Evolutionary conservation across 371 early-diverging fungal genomes (phyloP).

Genomic region (Zopfochytrium polystomum): DNA sequence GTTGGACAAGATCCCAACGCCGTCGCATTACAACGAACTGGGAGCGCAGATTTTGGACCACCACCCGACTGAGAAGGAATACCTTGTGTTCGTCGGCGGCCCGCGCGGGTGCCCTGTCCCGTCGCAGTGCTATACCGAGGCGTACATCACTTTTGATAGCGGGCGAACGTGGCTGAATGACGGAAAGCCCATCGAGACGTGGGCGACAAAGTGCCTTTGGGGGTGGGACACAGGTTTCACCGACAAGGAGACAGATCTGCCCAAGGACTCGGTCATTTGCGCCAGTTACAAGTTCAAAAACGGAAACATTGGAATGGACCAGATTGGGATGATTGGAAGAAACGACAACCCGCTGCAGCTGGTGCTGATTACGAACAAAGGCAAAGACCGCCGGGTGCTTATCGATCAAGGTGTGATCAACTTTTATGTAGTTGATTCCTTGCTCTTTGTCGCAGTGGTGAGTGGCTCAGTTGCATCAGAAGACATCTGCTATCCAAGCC

Average conservation of each 20-base stretch:
- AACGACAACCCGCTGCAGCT: constrained; percentile 46
- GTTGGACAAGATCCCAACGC: constrained; percentile 56
- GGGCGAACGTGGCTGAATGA: constrained; percentile 62
- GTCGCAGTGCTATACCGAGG: constrained; percentile 64
- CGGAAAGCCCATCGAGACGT: constrained; percentile 62
- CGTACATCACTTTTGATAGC: constrained; percentile 66
- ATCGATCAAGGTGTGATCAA: constrained; percentile 68
- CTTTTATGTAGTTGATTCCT: constrained; percentile 68
- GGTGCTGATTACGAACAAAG: constrained; percentile 31
- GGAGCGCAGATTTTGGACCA: constrained; percentile 65
- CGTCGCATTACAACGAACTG: constrained; percentile 60
- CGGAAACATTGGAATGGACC: constrained; percentile 33
- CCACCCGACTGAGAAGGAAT: constrained; percentile 77
- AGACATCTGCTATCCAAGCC: too few species aligned
- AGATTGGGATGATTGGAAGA: constrained; percentile 21
- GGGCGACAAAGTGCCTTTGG: constrained; percentile 76
- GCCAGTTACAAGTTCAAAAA: constrained; percentile 41
- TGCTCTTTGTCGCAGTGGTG: constrained; percentile 71
- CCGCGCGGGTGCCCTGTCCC: constrained; percentile 35
- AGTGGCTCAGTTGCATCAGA: constrained; percentile 28
- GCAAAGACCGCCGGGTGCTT: constrained; percentile 45
- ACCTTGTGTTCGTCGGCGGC: constrained; percentile 73
- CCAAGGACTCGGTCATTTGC: constrained; percentile 46
- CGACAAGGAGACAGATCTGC: constrained; percentile 15
- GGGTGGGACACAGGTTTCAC: constrained; percentile 62